Base-by-base conservation (phyloP, 768 basidiomycete species). In the Tremella fuciformis region DNA sequence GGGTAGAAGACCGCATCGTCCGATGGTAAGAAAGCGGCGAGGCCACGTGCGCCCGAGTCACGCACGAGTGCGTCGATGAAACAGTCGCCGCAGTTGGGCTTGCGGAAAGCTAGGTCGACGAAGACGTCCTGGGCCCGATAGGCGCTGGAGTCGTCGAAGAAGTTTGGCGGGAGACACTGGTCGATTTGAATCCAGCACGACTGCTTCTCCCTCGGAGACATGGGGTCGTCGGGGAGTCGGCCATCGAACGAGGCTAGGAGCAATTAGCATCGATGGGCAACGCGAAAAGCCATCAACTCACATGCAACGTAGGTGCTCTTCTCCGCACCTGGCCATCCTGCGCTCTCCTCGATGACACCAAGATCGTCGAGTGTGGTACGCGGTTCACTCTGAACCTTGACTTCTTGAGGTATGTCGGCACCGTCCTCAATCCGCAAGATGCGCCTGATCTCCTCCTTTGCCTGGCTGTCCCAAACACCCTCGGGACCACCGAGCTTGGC, bases 81-180 rank as follows among this genome's bases (percentile, higher is more conserved):
- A 50, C 75, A 76, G 53, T 76, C 73, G 9, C 73, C 75, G 40
- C 75, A 76, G n/a, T 56, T 25, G 7, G 72, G 69, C 16, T 65
- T 18, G 2, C 37, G 59, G 46, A 76, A 76, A n/a, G 74, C 50
- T 13, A 76, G 13, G 16, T 57, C 56, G 44, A 64, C 65, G 69
- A 75, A 76, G 25, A 74, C 70, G n/a, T 63, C 67, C 13, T 49
- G 46, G 0, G 75, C 63, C 1, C 58, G 49, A 56, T 59, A 37
- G 0, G 54, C 29, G 1, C 25, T 13, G 47, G 64, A 25, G 22
- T 58, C 26, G 44, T 34, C 26, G 34, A 67, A 63, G 58, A 68
- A 73, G 39, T 46, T 26, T 4, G 57, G 25, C 15, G 69, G 59
- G n/a, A 73, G 58, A 55, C 71, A 73, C 41, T 25, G 8, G 40